These are phyloP conservation scores for Echites panduratus DNA, from an alignment of 257 asterid species.

Conservation along the genomic window DNA sequence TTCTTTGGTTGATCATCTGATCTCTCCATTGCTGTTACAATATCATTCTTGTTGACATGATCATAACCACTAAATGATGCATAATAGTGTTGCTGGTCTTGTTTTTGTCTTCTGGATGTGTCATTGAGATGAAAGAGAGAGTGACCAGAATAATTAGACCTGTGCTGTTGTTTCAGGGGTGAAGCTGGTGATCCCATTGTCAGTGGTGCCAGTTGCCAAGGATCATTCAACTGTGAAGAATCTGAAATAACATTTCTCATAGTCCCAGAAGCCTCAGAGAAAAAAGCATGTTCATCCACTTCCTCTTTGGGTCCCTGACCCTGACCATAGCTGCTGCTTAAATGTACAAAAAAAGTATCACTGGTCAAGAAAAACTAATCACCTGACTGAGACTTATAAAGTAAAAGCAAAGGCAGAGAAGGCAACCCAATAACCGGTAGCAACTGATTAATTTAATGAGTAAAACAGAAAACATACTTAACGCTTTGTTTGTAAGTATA, in stretches of 20 bases:
- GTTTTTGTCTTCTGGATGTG: slow-evolving; percentile 26
- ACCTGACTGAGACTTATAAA: background rate
- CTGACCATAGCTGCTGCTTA: slow-evolving; percentile 29
- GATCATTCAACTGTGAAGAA: slow-evolving; percentile 21
- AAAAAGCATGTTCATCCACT: slow-evolving; percentile 42
- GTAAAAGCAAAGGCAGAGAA: background rate
- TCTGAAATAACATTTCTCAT: slow-evolving; percentile 30
- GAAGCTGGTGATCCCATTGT: slow-evolving; percentile 39
- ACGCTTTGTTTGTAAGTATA: background rate
- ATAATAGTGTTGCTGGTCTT: slow-evolving; percentile 14
- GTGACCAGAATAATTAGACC: slow-evolving; percentile 22
- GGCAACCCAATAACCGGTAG: background rate
- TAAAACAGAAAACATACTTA: background rate
- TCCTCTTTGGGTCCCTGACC: slow-evolving; percentile 42
- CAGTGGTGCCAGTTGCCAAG: slow-evolving; percentile 47
- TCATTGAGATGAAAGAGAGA: slow-evolving; percentile 26
- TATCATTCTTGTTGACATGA: slow-evolving; percentile 3
- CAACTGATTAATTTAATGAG: background rate
- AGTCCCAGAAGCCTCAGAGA: slow-evolving; percentile 43
- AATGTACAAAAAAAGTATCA: background rate
- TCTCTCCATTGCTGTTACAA: slow-evolving; percentile 13
- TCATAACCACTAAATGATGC: slow-evolving; percentile 4
- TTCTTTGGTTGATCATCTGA: slow-evolving; percentile 51
- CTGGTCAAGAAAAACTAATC: background rate
- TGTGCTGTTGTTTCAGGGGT: slow-evolving; percentile 29